Conservation (phyloP, 306 rosid species). For the Vachellia pachyceras region DNA sequence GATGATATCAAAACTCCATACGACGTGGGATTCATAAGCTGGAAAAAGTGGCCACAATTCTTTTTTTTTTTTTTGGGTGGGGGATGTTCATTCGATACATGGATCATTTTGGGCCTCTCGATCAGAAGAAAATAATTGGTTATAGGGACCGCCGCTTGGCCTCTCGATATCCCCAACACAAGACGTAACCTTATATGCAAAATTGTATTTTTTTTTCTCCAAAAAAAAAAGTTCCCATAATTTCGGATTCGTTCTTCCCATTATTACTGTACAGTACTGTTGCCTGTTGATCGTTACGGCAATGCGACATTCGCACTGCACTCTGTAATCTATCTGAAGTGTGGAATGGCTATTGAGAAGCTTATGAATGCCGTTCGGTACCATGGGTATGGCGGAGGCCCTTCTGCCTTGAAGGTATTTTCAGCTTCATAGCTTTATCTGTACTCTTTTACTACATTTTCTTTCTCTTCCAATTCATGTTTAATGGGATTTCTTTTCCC, state of each 20-base stretch:
- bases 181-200: neutral
- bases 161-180: neutral
- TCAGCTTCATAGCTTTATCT: constrained; percentile 1
- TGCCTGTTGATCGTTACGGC: neutral
- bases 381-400: constrained; percentile 67
- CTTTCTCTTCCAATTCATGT: neutral
- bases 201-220: no score
- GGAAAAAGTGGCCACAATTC: no score
- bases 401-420: constrained; percentile 64
- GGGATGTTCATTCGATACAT: no score
- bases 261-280: no score
- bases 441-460: neutral
- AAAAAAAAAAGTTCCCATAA: neutral
- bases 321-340: neutral
- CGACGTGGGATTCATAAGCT: no score
- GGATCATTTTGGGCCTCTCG: neutral
- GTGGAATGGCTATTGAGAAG: constrained; percentile 41
- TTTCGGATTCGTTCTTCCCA: neutral
- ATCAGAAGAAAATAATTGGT: neutral
- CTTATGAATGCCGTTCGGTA: constrained; percentile 76
- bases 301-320: neutral
- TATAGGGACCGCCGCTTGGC: neutral
- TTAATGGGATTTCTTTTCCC: neutral
- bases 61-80: no score
- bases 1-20: no score